phyloP scores from a whole-genome alignment of 805 yeast genomes.

The Zygosaccharomyces lentus region DNA sequence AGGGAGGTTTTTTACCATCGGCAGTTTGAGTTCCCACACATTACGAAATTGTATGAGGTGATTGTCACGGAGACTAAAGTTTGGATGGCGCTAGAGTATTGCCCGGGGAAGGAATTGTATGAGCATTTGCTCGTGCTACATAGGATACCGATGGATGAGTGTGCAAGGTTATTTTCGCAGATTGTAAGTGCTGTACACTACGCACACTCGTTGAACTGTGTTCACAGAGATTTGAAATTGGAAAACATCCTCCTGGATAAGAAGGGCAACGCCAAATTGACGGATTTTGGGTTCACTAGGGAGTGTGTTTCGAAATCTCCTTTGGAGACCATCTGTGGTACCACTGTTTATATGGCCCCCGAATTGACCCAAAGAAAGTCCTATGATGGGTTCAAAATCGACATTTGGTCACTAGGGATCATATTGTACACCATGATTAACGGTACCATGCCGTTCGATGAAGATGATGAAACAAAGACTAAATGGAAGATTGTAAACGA shows the following conservation, averaged over 20 bases:
- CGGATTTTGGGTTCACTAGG: conserved; percentile 93
- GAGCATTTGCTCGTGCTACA: conserved; percentile 55
- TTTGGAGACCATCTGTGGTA: conserved; percentile 86
- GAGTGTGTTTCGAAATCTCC: conserved; percentile 56
- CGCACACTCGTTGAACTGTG: conserved; percentile 71
- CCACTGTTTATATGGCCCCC: conserved; percentile 96
- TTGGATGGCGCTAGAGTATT: conserved; percentile 88
- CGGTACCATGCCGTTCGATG: conserved; percentile 91
- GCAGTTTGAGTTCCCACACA: conserved; percentile 77
- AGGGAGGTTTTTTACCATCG: conserved; percentile 86
- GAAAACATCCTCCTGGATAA: conserved; percentile 69
- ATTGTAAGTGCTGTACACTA: conserved; percentile 55
- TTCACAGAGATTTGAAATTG: conserved; percentile 79
- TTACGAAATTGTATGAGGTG: conserved; percentile 80
- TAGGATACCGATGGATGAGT: conserved; percentile 48
- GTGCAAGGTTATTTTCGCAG: conserved; percentile 56
- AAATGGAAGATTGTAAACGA: conserved; percentile 55
- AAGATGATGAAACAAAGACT: conserved; percentile 62
- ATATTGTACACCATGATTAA: conserved; percentile 78
- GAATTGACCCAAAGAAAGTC: conserved; percentile 67
- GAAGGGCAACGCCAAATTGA: conserved; percentile 60
- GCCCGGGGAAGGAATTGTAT: conserved; percentile 75
- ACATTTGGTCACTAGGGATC: conserved; percentile 90
- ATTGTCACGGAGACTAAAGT: conserved; percentile 73
- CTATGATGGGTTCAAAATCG: conserved; percentile 77